These are phyloP conservation scores for Aspergillus pseudonomiae DNA, from an alignment of 2,329 filamentous ascomycete species.

Conservation along the genomic window DNA sequence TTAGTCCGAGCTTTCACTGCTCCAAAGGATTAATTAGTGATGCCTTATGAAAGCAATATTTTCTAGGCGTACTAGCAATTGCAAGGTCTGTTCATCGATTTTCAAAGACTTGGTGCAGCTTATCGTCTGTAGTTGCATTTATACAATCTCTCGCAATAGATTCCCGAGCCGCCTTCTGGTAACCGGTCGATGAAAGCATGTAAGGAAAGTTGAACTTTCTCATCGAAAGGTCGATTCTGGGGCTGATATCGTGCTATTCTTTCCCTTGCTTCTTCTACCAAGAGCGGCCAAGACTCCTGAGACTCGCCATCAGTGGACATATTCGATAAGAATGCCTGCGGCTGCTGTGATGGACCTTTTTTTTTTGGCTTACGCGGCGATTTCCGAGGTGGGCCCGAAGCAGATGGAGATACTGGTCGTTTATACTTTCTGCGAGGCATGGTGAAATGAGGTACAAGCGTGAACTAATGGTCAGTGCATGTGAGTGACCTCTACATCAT, in stretches of 20 bases:
- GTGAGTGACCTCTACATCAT: no score
- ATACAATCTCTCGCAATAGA: slow-evolving; percentile 1
- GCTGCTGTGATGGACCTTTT: background rate
- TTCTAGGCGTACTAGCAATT: slow-evolving; percentile 1
- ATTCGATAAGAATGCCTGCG: background rate
- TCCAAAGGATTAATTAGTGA: background rate
- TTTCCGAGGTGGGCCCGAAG: no score
- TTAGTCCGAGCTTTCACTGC: slow-evolving; percentile 8
- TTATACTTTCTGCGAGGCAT: no score
- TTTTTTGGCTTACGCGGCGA: no score
- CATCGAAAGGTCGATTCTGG: background rate
- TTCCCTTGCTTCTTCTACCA: background rate
- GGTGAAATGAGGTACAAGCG: no score
- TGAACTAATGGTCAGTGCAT: no score
- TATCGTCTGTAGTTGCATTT: background rate
- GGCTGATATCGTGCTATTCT: background rate
- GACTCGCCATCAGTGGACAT: background rate
- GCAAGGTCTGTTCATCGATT: slow-evolving; percentile 1
- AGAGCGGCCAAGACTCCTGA: background rate
- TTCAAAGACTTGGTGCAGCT: slow-evolving; percentile 1
- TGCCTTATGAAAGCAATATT: background rate
- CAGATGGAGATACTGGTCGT: no score
- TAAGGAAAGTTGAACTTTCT: background rate
- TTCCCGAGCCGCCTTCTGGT: background rate
- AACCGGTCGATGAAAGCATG: slow-evolving; percentile 7